phyloP scores from a whole-genome alignment of 192 early-diverging fungal species.

The Coemansia sp. region DNA sequence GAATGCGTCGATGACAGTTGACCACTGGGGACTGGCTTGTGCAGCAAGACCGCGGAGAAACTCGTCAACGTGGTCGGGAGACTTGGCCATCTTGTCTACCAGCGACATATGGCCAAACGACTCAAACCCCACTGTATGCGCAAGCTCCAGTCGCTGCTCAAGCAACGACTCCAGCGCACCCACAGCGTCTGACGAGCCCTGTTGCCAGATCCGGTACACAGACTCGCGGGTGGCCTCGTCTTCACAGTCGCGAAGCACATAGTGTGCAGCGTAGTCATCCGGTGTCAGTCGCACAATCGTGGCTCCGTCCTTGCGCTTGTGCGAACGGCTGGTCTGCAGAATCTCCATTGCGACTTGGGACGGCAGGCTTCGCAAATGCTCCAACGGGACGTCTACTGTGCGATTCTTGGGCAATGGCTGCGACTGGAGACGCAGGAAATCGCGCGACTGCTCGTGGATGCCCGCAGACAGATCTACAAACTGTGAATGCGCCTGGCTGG shows the following conservation, averaged over 20 bases:
- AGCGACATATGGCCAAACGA: slow-evolving; percentile 87
- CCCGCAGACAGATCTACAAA: slow-evolving; percentile 84
- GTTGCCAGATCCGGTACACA: slow-evolving; percentile 78
- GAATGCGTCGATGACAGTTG: slow-evolving; percentile 57
- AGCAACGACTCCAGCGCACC: slow-evolving; percentile 72
- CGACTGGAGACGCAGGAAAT: slow-evolving; percentile 60
- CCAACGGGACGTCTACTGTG: slow-evolving; percentile 30
- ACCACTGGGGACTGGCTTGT: slow-evolving; percentile 60
- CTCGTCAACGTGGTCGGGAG: slow-evolving; percentile 77
- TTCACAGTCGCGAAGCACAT: slow-evolving; percentile 55
- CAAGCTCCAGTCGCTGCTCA: slow-evolving; percentile 69
- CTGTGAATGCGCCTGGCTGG: slow-evolving; percentile 58
- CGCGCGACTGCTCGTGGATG: slow-evolving; percentile 74
- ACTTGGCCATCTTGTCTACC: slow-evolving; percentile 90
- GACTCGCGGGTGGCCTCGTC: slow-evolving; percentile 65
- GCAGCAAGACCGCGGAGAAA: slow-evolving; percentile 75
- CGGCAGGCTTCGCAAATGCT: slow-evolving; percentile 61
- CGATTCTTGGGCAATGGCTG: slow-evolving; percentile 11
- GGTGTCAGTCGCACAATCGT: slow-evolving; percentile 27
- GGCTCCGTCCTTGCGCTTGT: slow-evolving; percentile 32
- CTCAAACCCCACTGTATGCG: slow-evolving; percentile 69
- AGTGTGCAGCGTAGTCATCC: slow-evolving; percentile 40
- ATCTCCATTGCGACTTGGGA: slow-evolving; percentile 59
- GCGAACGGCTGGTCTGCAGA: slow-evolving; percentile 30
- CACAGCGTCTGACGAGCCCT: slow-evolving; percentile 64